Evolutionary conservation across 176 grass and related monocot species (phyloP), one percentile per base, ranked within the genome.

Genomic region (Oryza nivara): DNA sequence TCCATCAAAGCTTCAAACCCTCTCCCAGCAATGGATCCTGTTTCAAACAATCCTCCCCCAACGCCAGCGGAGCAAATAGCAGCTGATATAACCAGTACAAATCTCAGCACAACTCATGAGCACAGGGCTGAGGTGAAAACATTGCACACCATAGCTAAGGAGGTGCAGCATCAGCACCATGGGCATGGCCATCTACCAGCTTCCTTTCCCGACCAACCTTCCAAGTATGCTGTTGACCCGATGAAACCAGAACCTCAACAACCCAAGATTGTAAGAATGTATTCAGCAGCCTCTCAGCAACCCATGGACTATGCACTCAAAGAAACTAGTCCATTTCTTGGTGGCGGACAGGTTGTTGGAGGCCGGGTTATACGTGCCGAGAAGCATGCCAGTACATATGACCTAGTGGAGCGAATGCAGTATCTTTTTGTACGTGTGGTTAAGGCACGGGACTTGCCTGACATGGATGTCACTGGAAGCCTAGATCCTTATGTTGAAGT

Each of bases 341-440:
- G 96, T 89, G 93, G 91, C 67, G 96, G 91, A 65, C 96, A 95
- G 88, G 76, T 98, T 89, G 88, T 98, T 78, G 96, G 93, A 72
- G 96, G 96, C 36, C 85, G 91, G 49, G 96, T 98, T 69, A 95
- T 98, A 75, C 89, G 83, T 60, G 89, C 86, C 6, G 90, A 99
- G 74, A 99, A 91, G 71, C 91, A 92, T 54, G 34, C 93, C 60
- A 96, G 91, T 73, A 99, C 96, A 34, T 99, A 99, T 80, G 96
- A 99, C 66, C 90, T 99, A 52, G 96, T 99, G 60, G 96, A 99
- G 84, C 86, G 88, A 80, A 96, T 96, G 96, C 96, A 96, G 72
- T 96, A 99, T 78, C 84, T 99, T 11, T 99, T 94, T 91, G 96
- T 99, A 49, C 91, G 96, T 76, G 96, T 99, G n/a, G 96, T 99